Evolutionary conservation across 2,329 filamentous ascomycete species (phyloP).

Genomic region (Nothopassalora personata): DNA sequence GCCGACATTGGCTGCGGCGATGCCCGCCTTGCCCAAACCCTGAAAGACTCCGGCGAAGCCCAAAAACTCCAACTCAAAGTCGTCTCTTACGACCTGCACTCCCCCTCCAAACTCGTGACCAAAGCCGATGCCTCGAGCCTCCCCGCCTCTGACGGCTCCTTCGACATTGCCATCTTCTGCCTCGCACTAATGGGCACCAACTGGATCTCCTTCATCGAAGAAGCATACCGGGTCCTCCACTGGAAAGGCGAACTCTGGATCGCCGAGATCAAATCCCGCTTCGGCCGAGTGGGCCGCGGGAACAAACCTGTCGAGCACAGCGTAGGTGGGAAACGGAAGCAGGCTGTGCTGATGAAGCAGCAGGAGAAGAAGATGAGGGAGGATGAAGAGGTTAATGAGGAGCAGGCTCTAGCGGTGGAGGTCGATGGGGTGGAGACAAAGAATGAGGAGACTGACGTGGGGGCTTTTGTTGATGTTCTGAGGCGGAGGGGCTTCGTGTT

Average conservation of each 20-base stretch:
- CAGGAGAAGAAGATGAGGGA: conserved; percentile 45
- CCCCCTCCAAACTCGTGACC: conserved; percentile 69
- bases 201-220: conserved; percentile 94
- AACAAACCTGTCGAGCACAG: conserved; percentile 58
- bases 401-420: conserved; percentile 56
- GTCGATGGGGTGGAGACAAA: conserved; percentile 62
- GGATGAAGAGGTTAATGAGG: conserved; percentile 50
- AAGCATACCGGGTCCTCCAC: conserved; percentile 84
- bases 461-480: conserved; percentile 79
- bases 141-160: conserved; percentile 66
- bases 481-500: conserved; percentile 78
- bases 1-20: conserved; percentile 94
- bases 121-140: conserved; percentile 83
- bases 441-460: conserved; percentile 75
- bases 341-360: conserved; percentile 33
- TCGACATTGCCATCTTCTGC: conserved; percentile 90
- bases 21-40: conserved; percentile 67
- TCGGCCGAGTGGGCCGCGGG: conserved; percentile 56
- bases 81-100: conserved; percentile 81
- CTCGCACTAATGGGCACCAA: conserved; percentile 98
- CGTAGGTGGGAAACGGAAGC: conserved; percentile 59
- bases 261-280: conserved; percentile 92
- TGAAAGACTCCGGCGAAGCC: conserved; percentile 52
- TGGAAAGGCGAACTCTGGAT: conserved; percentile 97
- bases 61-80: conserved; percentile 68